Evolutionary conservation across 2,329 filamentous ascomycete genomes (phyloP).

Genomic region (Aspergillus ochraceus): DNA sequence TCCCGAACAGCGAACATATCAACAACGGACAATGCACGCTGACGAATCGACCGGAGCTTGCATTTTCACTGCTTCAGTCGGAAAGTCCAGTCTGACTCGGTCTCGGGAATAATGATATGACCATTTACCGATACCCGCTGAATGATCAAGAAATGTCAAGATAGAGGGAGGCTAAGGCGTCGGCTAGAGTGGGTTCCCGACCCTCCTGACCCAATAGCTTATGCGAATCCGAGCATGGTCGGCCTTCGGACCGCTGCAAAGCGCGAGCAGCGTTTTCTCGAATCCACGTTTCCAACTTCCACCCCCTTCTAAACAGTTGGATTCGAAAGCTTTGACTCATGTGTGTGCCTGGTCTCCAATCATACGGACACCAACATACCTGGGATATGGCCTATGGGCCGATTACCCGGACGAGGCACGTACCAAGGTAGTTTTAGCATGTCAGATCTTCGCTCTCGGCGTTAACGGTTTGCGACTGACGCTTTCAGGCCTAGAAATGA

Average conservation of each 20-base stretch:
- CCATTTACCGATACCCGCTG: neutral
- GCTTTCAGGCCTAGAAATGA: neutral
- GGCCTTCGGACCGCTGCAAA: neutral
- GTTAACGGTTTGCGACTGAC: neutral
- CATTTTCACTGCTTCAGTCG: neutral
- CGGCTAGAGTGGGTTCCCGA: constrained; percentile 1
- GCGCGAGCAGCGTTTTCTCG: constrained; percentile 1
- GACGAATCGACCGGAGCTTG: too few relatives aligned
- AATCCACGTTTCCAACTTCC: neutral
- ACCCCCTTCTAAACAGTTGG: neutral
- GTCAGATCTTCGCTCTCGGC: neutral
- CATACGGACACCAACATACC: neutral
- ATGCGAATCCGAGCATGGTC: neutral
- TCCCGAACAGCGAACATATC: neutral
- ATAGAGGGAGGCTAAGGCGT: constrained; percentile 2
- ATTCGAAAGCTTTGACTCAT: neutral
- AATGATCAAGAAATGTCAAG: neutral
- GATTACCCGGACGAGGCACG: neutral
- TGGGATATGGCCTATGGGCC: too few relatives aligned
- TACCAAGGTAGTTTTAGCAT: neutral
- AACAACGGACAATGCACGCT: neutral
- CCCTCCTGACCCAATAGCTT: constrained; percentile 1
- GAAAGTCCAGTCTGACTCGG: neutral
- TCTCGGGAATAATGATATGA: neutral
- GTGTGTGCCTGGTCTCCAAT: neutral